Base-by-base conservation (phyloP, 176 grass and related monocot genomes). In the Cenchrus fungigraminus region DNA sequence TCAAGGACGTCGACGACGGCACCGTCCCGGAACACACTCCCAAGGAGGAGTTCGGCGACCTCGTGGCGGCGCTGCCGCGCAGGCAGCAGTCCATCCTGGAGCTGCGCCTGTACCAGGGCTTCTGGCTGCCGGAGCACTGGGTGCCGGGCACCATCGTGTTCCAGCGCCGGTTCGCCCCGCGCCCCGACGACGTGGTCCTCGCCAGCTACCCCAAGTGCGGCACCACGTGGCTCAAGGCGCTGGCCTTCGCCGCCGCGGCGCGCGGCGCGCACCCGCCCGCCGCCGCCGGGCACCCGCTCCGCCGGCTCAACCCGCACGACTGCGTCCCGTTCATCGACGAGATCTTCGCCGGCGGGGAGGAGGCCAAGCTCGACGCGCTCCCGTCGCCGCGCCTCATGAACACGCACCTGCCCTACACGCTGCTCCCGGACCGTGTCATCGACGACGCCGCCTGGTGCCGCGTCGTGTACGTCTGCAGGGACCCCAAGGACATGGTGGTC, bases 121-220 rank as follows among this genome's bases (percentile, higher is more conserved):
- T 83, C 54, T 83, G 86, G 87, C 53, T 84, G 52, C 42, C 66
- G 69, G 74, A 65, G 50, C n/a, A 44, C 65, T 79, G 62, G 71
- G 50, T 81, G 4, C 68, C 31, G 8, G 81, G 87, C 44, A 78
- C 69, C 42, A 9, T 89, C 47, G 66, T 70, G 9, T 74, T 85
- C n/a, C 76, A 86, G 73, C 66, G 78, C 20, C 68, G 78, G 51
- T 90, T 90, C 40, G 0, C 17, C 34, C 40, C 76, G 8, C 91
- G 81, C 79, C 32, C 51, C 14, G 80, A 67, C 49, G 91, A 90
- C 75, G 80, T 93, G 19, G 6, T 90, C 51, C 67, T 90, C 7
- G 66, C 79, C 6, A 88, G 91, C 72, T 82, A 74, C 29, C 88
- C 88, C 46, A 90, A 90, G 79, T 81, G 77, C 51, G 83, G 88